Percentiles rank a stretch among this genome's conserved stretches.
phyloP scores from a whole-genome alignment of 495 filamentous ascomycete species.

The Penicillium pulvis region DNA sequence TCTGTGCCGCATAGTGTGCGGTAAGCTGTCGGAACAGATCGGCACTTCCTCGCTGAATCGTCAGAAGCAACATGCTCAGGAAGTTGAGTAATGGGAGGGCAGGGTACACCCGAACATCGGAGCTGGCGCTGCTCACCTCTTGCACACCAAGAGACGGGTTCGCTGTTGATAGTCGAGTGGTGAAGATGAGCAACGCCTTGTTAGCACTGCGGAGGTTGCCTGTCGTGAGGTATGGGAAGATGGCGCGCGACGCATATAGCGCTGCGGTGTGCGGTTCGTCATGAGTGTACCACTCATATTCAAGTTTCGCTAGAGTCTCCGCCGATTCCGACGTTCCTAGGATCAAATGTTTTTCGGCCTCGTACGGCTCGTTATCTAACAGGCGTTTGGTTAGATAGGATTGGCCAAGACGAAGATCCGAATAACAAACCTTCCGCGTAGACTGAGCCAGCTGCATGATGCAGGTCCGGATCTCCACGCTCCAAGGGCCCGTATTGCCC shows the following conservation, averaged over 20 bases:
- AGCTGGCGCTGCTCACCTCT: conserved; percentile 73
- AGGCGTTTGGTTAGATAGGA: conserved; percentile 15
- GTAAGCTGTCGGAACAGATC: conserved; percentile 84
- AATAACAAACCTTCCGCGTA: conserved; percentile 70
- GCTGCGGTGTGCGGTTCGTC: conserved; percentile 88
- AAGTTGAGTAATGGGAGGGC: conserved; percentile 90
- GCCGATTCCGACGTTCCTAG: conserved; percentile 89
- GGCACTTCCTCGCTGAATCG: conserved; percentile 74
- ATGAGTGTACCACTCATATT: conserved; percentile 91
- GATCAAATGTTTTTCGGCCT: conserved; percentile 86
- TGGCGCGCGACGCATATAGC: conserved; percentile 83
- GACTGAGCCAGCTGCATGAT: conserved; percentile 86
- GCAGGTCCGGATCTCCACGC: conserved; percentile 90
- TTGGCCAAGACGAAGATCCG: too few species aligned
- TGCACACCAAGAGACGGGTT: conserved; percentile 73
- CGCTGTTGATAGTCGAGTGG: conserved; percentile 65
- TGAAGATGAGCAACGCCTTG: conserved; percentile 78
- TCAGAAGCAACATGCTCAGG: conserved; percentile 77
- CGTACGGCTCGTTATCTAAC: conserved; percentile 82
- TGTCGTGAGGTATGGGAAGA: conserved; percentile 88
- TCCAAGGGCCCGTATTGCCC: conserved; percentile 81
- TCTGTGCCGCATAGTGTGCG: conserved; percentile 74
- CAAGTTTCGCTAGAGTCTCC: conserved; percentile 73
- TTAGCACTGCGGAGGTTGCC: conserved; percentile 90
- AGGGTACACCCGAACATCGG: conserved; percentile 82